phyloP scores from a whole-genome alignment of 192 early-diverging fungal genomes.

The Phycomyces nitens region DNA sequence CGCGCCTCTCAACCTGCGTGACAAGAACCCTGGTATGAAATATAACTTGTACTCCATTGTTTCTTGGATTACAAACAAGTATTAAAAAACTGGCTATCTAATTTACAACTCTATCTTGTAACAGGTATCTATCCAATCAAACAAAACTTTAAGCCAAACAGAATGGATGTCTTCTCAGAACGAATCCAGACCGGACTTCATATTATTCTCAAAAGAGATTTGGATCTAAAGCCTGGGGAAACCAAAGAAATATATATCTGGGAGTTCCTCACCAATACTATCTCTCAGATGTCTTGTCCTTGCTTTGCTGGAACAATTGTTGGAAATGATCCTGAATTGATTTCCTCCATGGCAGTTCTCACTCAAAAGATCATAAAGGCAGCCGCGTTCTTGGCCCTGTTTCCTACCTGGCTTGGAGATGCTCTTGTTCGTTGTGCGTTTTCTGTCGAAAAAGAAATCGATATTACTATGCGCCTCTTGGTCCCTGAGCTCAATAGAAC shows the following conservation, averaged over 20 bases:
- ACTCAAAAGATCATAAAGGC: slow-evolving; percentile 20
- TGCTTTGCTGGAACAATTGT: slow-evolving; percentile 22
- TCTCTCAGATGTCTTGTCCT: slow-evolving; percentile 11
- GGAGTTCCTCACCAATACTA: neutral
- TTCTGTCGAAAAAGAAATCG: slow-evolving; percentile 16
- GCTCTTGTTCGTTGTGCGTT: slow-evolving; percentile 6
- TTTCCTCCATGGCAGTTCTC: slow-evolving; percentile 17
- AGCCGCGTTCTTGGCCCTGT: neutral
- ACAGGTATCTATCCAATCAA: slow-evolving; percentile 11
- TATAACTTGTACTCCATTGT: neutral
- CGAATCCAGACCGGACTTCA: slow-evolving; percentile 16
- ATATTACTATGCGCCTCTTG: slow-evolving; percentile 19
- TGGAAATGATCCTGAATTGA: slow-evolving; percentile 8
- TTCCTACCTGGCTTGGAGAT: slow-evolving; percentile 14
- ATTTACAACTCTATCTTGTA: neutral
- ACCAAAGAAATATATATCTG: neutral
- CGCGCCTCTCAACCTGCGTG: neutral
- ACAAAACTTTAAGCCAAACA: slow-evolving; percentile 17
- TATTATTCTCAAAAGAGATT: slow-evolving; percentile 1
- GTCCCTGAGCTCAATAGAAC: slow-evolving; percentile 1
- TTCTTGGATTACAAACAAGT: neutral
- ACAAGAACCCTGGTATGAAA: slow-evolving; percentile 10
- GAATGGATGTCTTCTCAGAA: slow-evolving; percentile 15
- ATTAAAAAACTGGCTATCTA: neutral
- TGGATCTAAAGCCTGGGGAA: slow-evolving; percentile 2